phyloP scores from a whole-genome alignment of 2,329 filamentous ascomycete genomes.

The Scedosporium aurantiacum region DNA sequence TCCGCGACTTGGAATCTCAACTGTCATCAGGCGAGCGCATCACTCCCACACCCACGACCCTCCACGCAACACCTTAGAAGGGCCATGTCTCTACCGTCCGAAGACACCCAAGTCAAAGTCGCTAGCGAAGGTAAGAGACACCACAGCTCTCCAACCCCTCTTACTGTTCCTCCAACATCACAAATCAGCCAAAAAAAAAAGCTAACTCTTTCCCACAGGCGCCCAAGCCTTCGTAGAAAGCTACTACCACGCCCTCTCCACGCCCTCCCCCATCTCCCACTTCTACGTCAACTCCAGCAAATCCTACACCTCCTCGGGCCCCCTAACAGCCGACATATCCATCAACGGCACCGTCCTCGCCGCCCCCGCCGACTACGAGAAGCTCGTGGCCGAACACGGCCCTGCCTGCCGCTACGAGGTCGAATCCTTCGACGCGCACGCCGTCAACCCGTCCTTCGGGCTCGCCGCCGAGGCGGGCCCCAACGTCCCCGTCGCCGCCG shows the following conservation, averaged over 20 bases:
- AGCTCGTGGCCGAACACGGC: constrained; percentile 55
- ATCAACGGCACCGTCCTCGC: constrained; percentile 65
- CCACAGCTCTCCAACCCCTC: not conserved
- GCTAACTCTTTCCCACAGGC: constrained; percentile 7
- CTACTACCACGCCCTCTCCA: constrained; percentile 67
- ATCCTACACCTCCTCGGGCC: constrained; percentile 7
- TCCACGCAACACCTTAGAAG: no score
- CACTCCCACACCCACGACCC: no score
- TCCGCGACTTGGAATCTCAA: no score
- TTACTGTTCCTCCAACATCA: not conserved
- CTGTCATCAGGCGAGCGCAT: no score
- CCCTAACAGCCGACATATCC: constrained; percentile 55
- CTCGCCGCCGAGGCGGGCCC: constrained; percentile 41
- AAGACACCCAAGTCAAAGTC: constrained; percentile 10
- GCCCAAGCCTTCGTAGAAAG: constrained; percentile 11
- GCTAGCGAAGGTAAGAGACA: constrained; percentile 8
- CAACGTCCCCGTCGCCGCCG: constrained; percentile 28
- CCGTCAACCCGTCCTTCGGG: constrained; percentile 58
- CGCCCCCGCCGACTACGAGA: constrained; percentile 53
- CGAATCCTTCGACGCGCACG: constrained; percentile 65
- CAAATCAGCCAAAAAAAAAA: not conserved
- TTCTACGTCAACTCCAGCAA: constrained; percentile 54
- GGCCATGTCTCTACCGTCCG: constrained; percentile 1
- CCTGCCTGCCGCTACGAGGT: constrained; percentile 55
- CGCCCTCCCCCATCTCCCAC: constrained; percentile 45